phyloP scores from a whole-genome alignment of 163 green algal species.

The Scenedesmus sp. region DNA sequence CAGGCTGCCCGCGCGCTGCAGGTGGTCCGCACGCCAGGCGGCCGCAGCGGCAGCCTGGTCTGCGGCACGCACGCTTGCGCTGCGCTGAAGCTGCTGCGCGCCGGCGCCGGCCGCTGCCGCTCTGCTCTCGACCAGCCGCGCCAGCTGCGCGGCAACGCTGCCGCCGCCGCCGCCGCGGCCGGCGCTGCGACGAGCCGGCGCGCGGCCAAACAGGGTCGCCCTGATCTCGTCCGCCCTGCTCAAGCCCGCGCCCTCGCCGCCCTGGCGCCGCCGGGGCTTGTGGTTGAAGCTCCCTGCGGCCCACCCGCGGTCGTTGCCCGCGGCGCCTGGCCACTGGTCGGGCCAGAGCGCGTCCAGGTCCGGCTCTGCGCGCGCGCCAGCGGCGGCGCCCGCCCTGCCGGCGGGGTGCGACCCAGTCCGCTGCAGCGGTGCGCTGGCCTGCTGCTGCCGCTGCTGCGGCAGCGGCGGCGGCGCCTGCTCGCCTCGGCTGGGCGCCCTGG shows the following conservation, averaged over 20 bases:
- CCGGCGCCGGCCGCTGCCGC: too few relatives aligned
- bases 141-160: too few relatives aligned
- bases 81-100: too few relatives aligned
- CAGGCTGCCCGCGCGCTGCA: too few relatives aligned
- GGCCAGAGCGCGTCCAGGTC: slow-evolving; percentile 17
- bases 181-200: too few relatives aligned
- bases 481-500: too few relatives aligned
- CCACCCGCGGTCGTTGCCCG: slow-evolving; percentile 16
- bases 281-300: slow-evolving; percentile 28
- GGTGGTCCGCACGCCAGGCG: background rate
- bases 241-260: too few relatives aligned
- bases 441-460: background rate
- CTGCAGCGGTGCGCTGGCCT: background rate
- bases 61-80: too few relatives aligned
- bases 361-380: background rate
- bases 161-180: background rate
- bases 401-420: background rate
- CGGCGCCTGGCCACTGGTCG: slow-evolving; percentile 7
- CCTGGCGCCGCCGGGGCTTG: background rate
- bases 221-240: too few relatives aligned
- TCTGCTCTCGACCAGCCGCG: too few relatives aligned
- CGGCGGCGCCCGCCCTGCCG: background rate
- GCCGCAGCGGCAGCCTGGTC: slow-evolving; percentile 25
- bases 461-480: too few relatives aligned
- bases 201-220: too few relatives aligned